These are phyloP conservation scores for Phaeophleospora eucalypticola DNA, from an alignment of 2,329 filamentous ascomycete genomes.

Conservation along the genomic window DNA sequence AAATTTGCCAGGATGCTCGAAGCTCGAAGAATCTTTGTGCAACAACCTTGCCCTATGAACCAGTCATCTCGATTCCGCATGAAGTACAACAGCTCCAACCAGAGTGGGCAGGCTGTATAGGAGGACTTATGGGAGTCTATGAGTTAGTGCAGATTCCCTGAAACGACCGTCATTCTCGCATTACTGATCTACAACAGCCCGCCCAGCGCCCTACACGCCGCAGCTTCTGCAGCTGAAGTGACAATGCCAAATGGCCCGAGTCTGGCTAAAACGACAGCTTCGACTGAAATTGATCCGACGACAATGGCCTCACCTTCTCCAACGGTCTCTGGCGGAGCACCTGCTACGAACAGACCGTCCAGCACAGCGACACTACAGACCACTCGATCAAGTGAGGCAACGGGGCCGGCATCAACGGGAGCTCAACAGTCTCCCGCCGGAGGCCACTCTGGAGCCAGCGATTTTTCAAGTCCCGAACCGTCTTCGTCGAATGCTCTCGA, in stretches of 20 bases:
- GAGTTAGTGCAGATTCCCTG: constrained; percentile 2
- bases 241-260: not conserved
- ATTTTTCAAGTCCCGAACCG: not conserved
- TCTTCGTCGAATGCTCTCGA: constrained; percentile 3
- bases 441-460: not conserved
- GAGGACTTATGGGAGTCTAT: constrained; percentile 13
- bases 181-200: too few species aligned
- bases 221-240: not conserved
- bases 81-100: constrained; percentile 13
- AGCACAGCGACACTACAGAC: not conserved
- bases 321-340: not conserved
- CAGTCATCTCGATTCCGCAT: constrained; percentile 10
- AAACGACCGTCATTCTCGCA: too few species aligned
- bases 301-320: not conserved
- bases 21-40: constrained; percentile 5
- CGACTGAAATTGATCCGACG: not conserved
- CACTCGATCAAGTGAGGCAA: not conserved
- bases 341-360: not conserved
- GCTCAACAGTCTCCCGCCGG: not conserved
- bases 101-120: constrained; percentile 12
- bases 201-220: constrained; percentile 3
- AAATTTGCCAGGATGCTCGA: not conserved
- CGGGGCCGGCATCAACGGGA: not conserved
- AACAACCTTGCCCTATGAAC: constrained; percentile 9
- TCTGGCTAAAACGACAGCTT: not conserved